phyloP scores from a whole-genome alignment of 495 filamentous ascomycete genomes.

The Podospora bellae-mahoneyi region DNA sequence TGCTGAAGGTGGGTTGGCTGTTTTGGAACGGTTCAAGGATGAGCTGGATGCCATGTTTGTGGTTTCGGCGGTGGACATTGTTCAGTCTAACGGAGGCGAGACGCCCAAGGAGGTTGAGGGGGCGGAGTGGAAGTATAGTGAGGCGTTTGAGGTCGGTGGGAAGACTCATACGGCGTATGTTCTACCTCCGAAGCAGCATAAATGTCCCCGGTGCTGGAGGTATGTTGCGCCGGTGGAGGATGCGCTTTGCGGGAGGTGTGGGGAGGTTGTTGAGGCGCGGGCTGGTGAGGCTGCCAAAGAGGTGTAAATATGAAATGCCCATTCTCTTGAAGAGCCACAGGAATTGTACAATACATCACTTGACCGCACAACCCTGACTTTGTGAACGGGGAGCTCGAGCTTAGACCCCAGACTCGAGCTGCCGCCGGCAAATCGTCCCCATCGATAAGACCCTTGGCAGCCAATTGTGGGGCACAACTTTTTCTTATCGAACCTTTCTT shows the following conservation, averaged over 20 bases:
- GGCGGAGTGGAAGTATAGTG: slow-evolving; percentile 53
- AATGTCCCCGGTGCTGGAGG: slow-evolving; percentile 88
- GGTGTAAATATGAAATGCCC: neutral
- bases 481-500: slow-evolving; percentile 17
- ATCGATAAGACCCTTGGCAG: slow-evolving; percentile 15
- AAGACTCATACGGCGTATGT: slow-evolving; percentile 56
- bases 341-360: neutral
- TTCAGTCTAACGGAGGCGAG: slow-evolving; percentile 18
- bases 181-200: slow-evolving; percentile 60
- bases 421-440: neutral
- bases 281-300: slow-evolving; percentile 36
- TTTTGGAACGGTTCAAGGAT: slow-evolving; percentile 53
- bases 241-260: slow-evolving; percentile 69
- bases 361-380: neutral
- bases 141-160: slow-evolving; percentile 52
- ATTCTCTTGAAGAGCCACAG: neutral
- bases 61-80: slow-evolving; percentile 62
- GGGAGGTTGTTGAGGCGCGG: slow-evolving; percentile 61
- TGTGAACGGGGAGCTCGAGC: neutral
- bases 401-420: neutral
- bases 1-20: slow-evolving; percentile 21
- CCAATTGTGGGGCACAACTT: slow-evolving; percentile 17
- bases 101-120: slow-evolving; percentile 32
- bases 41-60: slow-evolving; percentile 75
- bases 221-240: slow-evolving; percentile 61